Base-by-base conservation (phyloP, 345 rosid genomes). In the Brassica carinata region DNA sequence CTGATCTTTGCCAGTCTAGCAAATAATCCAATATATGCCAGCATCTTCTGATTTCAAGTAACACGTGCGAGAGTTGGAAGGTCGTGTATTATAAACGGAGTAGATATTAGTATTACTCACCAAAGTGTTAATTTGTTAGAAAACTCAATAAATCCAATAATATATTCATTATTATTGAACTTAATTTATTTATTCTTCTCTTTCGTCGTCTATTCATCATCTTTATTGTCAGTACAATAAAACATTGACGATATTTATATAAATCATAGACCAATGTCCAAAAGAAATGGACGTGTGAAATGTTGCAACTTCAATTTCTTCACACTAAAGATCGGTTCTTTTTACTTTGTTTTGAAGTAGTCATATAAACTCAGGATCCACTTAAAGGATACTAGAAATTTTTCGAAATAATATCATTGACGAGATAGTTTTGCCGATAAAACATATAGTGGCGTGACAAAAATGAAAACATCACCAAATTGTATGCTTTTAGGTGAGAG, bases 1-100 rank as follows among this genome's bases (percentile, higher is more conserved):
- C 19, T 19, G n/a, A n/a, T n/a, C n/a, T n/a, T n/a, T n/a, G n/a
- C n/a, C n/a, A n/a, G n/a, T n/a, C n/a, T n/a, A n/a, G n/a, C n/a
- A n/a, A 29, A 30, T 59, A 30, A 67, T 59, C 19, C 3, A 7
- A 73, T 6, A 79, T 78, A 73, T 79, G 82, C 73, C 48, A 36
- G 27, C 31, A 73, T 79, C 69, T 59, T 8, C 30, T 45, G 30
- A 19, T 19, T 59, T 18, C 13, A 6, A 36, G 58, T 71, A 64
- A 27, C 73, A 78, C 77, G 82, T 72, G 51, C 38, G 48, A 13
- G 19, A 51, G 43, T 70, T 34, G 43, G 14, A 64, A 36, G 72
- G 57, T 64, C 66, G 76, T 78, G 67, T 23, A n/a, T 45, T 72
- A 48, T 48, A 45, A 38, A 11, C 14, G n/a, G n/a, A n/a, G n/a